phyloP scores from a whole-genome alignment of 352 stramenopile genomes.

The Pythium rhizo-oryzae region DNA sequence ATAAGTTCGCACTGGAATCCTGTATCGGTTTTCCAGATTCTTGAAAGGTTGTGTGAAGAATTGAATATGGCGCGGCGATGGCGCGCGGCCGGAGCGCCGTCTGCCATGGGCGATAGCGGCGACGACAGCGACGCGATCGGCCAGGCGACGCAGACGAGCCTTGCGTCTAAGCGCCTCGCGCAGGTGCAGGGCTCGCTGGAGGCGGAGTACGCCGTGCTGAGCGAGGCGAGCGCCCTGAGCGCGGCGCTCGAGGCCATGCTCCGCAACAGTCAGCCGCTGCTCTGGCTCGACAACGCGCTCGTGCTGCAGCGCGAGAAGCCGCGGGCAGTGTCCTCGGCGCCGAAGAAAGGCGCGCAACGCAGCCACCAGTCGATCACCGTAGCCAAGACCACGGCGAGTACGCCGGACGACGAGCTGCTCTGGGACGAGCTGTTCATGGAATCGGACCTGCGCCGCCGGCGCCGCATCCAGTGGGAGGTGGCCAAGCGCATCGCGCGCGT shows the following conservation, averaged over 20 bases:
- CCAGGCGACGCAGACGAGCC: too few species aligned
- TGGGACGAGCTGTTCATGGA: conserved; percentile 32
- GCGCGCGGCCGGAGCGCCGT: neutral
- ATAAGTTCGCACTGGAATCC: neutral
- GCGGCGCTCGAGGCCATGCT: conserved; percentile 53
- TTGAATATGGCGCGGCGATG: neutral
- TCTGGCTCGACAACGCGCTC: conserved; percentile 55
- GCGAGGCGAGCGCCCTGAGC: conserved; percentile 49
- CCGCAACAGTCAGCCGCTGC: conserved; percentile 46
- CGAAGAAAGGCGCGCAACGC: neutral
- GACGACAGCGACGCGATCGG: too few species aligned
- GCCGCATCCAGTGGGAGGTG: conserved; percentile 72
- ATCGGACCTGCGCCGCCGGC: conserved; percentile 40
- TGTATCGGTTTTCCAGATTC: neutral
- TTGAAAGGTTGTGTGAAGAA: neutral
- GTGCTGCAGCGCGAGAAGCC: conserved; percentile 39
- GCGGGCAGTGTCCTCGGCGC: neutral
- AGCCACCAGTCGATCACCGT: neutral
- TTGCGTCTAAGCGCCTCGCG: conserved; percentile 4
- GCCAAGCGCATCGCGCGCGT: conserved; percentile 68
- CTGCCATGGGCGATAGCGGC: neutral
- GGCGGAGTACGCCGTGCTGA: conserved; percentile 56
- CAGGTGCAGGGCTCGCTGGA: conserved; percentile 34
- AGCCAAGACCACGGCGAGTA: neutral
- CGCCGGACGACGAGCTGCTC: neutral